Evolutionary conservation across 2,329 filamentous ascomycete genomes (phyloP).

Genomic region (Ambrosiella beaveri): DNA sequence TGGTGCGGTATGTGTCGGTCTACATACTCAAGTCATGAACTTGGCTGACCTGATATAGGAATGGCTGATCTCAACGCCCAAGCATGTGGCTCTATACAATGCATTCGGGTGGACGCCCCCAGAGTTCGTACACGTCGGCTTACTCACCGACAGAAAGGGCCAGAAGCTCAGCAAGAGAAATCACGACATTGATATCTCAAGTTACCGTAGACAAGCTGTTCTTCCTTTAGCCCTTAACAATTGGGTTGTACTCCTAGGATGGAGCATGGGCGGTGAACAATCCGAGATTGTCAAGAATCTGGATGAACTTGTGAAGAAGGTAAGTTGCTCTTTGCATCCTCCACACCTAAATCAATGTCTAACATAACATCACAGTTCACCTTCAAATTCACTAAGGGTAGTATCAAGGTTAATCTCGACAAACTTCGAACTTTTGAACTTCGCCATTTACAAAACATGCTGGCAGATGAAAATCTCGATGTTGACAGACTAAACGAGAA

Average conservation of each 20-base stretch:
- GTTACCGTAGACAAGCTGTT: constrained; percentile 30
- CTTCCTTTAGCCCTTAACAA: constrained; percentile 44
- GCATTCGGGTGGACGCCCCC: constrained; percentile 61
- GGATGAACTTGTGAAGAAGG: constrained; percentile 50
- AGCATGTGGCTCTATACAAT: constrained; percentile 51
- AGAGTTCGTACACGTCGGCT: constrained; percentile 62
- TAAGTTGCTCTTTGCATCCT: constrained; percentile 22
- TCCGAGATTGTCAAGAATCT: constrained; percentile 55
- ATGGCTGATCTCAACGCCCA: constrained; percentile 90
- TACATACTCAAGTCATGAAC: not conserved
- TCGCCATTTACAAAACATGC: constrained; percentile 33
- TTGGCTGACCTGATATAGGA: constrained; percentile 35
- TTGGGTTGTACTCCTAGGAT: constrained; percentile 72
- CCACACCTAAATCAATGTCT: not conserved
- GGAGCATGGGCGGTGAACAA: constrained; percentile 44
- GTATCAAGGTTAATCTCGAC: constrained; percentile 62
- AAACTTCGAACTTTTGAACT: constrained; percentile 72
- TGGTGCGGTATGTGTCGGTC: constrained; percentile 42
- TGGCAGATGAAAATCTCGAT: constrained; percentile 15
- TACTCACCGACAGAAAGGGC: constrained; percentile 50
- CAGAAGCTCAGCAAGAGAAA: constrained; percentile 81
- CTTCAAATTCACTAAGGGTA: constrained; percentile 78
- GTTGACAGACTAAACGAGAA: constrained; percentile 9
- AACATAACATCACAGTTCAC: constrained; percentile 39
- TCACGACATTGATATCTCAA: constrained; percentile 29